phyloP scores from a whole-genome alignment of 164 flowering plant genomes.

The Liriodendron chinense region DNA sequence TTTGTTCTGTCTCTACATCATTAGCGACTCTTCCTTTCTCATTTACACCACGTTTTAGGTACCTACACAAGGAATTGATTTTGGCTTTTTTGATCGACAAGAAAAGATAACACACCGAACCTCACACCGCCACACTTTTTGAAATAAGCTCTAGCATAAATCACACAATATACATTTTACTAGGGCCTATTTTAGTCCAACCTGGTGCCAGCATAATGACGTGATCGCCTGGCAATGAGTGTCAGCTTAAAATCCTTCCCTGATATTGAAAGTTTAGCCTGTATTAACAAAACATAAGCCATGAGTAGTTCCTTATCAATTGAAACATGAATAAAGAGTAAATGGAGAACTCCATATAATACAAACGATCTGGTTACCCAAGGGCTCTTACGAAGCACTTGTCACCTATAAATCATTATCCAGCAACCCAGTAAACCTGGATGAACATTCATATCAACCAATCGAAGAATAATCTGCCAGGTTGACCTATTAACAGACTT shows the following conservation, averaged over 20 bases:
- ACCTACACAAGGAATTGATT: constrained; percentile 39
- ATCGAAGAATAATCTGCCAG: neutral
- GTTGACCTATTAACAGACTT: neutral
- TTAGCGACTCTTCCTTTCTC: constrained; percentile 95
- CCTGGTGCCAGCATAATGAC: constrained; percentile 99
- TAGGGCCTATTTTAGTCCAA: constrained; percentile 20
- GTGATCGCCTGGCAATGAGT: constrained; percentile 95
- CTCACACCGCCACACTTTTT: neutral
- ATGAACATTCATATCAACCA: neutral
- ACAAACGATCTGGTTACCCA: neutral
- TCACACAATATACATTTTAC: neutral
- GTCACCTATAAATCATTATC: constrained; percentile 6
- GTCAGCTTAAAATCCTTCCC: constrained; percentile 70
- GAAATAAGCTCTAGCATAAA: neutral
- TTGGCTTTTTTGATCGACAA: neutral
- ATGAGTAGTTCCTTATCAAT: neutral
- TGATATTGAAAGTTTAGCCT: constrained; percentile 66
- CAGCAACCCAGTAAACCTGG: constrained; percentile 2
- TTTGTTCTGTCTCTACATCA: constrained; percentile 99
- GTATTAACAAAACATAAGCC: constrained; percentile 23
- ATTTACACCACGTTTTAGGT: constrained; percentile 92
- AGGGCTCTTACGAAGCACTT: neutral
- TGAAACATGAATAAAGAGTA: neutral
- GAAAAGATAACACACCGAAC: neutral
- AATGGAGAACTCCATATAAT: neutral